phyloP scores from a whole-genome alignment of 2,329 filamentous ascomycete species.

The Trichoderma brevicompactum region DNA sequence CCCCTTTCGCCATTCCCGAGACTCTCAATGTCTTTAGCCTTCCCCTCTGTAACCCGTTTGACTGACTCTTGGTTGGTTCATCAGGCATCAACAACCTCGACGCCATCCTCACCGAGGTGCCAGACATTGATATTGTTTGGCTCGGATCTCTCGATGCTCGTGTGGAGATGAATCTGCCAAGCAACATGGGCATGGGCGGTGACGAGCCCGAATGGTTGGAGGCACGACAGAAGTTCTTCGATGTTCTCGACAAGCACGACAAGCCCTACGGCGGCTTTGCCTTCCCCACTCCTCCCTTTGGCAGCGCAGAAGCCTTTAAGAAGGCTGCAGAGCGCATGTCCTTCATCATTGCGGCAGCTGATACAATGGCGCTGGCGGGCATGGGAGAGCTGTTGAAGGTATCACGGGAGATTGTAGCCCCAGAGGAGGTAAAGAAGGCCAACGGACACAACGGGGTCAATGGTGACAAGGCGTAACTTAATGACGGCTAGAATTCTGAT shows the following conservation, averaged over 20 bases:
- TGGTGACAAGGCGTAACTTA: not conserved
- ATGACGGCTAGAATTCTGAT: too few relatives aligned
- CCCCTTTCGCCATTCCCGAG: not conserved
- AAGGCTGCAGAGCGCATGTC: slow-evolving; percentile 37
- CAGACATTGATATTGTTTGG: slow-evolving; percentile 54
- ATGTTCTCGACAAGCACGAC: slow-evolving; percentile 51
- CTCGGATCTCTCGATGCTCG: slow-evolving; percentile 51
- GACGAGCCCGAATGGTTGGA: slow-evolving; percentile 49
- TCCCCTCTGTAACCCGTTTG: not conserved
- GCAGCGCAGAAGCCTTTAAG: slow-evolving; percentile 34
- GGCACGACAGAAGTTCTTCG: slow-evolving; percentile 44
- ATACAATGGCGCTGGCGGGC: slow-evolving; percentile 34
- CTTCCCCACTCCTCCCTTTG: slow-evolving; percentile 36
- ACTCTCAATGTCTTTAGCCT: not conserved
- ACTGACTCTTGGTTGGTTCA: not conserved
- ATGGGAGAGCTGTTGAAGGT: slow-evolving; percentile 34
- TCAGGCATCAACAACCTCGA: slow-evolving; percentile 53
- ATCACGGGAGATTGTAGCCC: slow-evolving; percentile 29
- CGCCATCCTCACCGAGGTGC: slow-evolving; percentile 51
- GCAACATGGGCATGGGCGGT: slow-evolving; percentile 40
- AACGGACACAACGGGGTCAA: slow-evolving; percentile 3
- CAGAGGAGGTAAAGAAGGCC: not conserved
- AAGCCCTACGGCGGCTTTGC: slow-evolving; percentile 47
- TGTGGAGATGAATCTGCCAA: slow-evolving; percentile 49
- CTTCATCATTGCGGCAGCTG: slow-evolving; percentile 34